phyloP scores from a whole-genome alignment of 2,329 filamentous ascomycete genomes.

The Fusarium sp. region DNA sequence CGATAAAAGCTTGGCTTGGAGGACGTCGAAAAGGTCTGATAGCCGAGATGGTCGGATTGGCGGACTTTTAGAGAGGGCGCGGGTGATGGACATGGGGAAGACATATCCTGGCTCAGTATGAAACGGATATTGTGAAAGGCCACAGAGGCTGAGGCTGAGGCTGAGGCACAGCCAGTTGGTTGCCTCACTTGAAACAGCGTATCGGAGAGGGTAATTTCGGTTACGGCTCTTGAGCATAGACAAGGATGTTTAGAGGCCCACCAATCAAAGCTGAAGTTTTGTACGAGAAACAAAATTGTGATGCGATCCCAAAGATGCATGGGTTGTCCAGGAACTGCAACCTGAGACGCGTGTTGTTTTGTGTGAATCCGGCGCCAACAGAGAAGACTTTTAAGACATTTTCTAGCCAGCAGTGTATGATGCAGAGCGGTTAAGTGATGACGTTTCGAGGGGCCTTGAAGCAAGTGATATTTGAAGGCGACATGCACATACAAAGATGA shows the following conservation, averaged over 20 bases:
- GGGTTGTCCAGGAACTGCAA: slow-evolving; percentile 1
- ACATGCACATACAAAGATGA: too few relatives aligned
- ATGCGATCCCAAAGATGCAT: background rate
- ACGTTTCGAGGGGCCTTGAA: too few relatives aligned
- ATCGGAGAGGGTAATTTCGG: background rate
- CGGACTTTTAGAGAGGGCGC: slow-evolving; percentile 21
- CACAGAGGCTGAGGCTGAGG: slow-evolving; percentile 1
- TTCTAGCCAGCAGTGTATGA: too few relatives aligned
- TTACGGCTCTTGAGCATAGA: background rate
- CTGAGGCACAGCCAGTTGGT: slow-evolving; percentile 1
- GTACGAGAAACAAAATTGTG: slow-evolving; percentile 1
- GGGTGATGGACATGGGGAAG: slow-evolving; percentile 15
- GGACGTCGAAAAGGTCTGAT: slow-evolving; percentile 22
- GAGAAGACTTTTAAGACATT: background rate
- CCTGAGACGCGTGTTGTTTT: slow-evolving; percentile 28
- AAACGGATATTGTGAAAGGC: slow-evolving; percentile 16
- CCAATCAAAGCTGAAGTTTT: slow-evolving; percentile 23
- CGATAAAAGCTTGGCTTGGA: slow-evolving; percentile 11
- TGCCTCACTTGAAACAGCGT: slow-evolving; percentile 22
- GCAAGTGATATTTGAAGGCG: too few relatives aligned
- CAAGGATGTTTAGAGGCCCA: slow-evolving; percentile 9
- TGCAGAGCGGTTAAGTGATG: too few relatives aligned
- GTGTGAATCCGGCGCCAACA: background rate
- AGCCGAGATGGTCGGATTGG: slow-evolving; percentile 21
- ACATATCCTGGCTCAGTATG: slow-evolving; percentile 12